A percentile compares a stretch with the other conserved stretches of the same genome.
These are phyloP conservation scores for Nannizzia gypsea DNA, from an alignment of 2,329 filamentous ascomycete species.

Conservation along the genomic window DNA sequence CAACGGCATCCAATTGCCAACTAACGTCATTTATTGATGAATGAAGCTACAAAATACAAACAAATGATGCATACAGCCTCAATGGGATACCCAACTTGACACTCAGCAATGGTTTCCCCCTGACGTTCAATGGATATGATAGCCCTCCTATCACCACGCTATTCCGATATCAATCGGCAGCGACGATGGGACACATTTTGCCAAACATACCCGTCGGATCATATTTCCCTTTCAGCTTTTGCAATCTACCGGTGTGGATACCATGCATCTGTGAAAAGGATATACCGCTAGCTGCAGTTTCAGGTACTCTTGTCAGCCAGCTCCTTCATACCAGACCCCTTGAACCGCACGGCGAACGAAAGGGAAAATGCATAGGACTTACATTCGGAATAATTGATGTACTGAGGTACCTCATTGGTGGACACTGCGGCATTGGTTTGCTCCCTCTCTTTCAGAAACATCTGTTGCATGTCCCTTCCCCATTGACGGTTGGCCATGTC, in stretches of 20 bases:
- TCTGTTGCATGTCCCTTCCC: constrained; percentile 24
- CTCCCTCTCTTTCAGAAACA: constrained; percentile 22
- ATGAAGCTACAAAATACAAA: too few species aligned
- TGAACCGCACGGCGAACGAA: too few species aligned
- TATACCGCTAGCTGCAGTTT: constrained; percentile 21
- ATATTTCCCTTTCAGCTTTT: constrained; percentile 35
- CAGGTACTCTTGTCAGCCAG: constrained; percentile 5
- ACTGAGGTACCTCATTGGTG: constrained; percentile 21
- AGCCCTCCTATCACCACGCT: too few species aligned
- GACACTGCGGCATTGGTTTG: background rate
- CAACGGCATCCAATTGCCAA: too few species aligned
- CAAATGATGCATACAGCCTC: too few species aligned
- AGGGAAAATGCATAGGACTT: constrained; percentile 8
- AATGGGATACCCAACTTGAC: too few species aligned
- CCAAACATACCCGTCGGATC: constrained; percentile 39
- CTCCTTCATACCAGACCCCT: background rate
- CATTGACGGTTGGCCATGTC: constrained; percentile 26
- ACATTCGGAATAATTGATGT: constrained; percentile 24
- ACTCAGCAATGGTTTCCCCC: too few species aligned
- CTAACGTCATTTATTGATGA: too few species aligned
- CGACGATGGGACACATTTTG: constrained; percentile 30
- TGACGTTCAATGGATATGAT: too few species aligned
- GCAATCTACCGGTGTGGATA: constrained; percentile 31
- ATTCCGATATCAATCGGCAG: too few species aligned
- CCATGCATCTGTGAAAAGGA: constrained; percentile 34